Evolutionary conservation across 345 rosid genomes (phyloP).

Genomic region (Moricandia moricandioides): DNA sequence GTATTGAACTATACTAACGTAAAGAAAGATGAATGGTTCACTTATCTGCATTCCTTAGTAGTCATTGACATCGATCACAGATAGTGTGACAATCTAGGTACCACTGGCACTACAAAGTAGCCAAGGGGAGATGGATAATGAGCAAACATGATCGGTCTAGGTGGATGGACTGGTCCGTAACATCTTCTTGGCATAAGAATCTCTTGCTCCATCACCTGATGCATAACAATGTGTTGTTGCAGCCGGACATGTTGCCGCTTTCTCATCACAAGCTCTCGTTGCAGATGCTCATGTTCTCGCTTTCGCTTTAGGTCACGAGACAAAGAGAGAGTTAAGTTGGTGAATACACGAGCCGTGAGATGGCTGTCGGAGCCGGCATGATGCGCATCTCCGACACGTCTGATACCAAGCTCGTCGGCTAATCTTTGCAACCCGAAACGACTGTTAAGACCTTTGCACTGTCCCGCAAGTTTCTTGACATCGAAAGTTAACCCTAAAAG

Average conservation of each 20-base stretch:
- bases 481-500: neutral
- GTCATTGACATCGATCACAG: neutral
- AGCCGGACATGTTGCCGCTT: neutral
- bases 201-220: neutral
- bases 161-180: neutral
- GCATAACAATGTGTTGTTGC: neutral
- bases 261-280: neutral
- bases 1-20: neutral
- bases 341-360: conserved; percentile 7
- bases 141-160: neutral
- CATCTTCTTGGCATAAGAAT: neutral
- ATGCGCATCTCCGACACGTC: conserved; percentile 19
- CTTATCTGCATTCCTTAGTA: too few relatives aligned
- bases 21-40: neutral
- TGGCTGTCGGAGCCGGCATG: conserved; percentile 32
- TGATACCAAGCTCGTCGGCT: neutral
- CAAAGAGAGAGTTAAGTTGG: neutral
- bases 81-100: neutral
- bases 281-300: neutral
- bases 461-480: neutral
- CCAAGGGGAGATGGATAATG: neutral
- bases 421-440: conserved; percentile 10
- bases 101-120: neutral
- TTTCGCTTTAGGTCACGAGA: neutral
- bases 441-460: neutral